Base-by-base conservation (phyloP, 768 basidiomycete genomes). In the Suillus discolor region DNA sequence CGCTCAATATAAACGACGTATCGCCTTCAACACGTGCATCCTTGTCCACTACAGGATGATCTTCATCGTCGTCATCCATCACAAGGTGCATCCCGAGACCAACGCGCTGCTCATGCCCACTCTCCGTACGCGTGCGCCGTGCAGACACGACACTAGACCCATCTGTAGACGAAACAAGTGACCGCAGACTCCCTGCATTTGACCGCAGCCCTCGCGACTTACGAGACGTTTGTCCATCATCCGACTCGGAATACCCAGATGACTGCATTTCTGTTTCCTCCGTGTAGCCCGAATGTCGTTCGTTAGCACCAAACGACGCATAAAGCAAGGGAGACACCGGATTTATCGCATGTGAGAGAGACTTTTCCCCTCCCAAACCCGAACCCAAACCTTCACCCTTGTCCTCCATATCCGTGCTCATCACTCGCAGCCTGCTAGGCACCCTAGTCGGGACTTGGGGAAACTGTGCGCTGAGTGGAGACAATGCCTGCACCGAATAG, bases 271-370 rank as follows among this genome's bases (percentile, higher is more conserved):
- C 63, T 3, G 72, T 63, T 20, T 63, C 47, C 6, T 62, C 59
- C 0, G 63, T 69, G 41, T 72, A 71, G 0, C 75, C 74, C 20
- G 78, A 74, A 67, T 73, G 67, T 3, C 57, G 57, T 5, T 11
- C 57, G 4, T 80, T 81, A 18, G 82, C 81, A 51, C 78, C 75
- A 69, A 84, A 83, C 11, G 74, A 74, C 39, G 81, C 77, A 70
- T 82, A 81, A 49, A 82, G 69, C 9, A 82, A 63, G 20, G 82
- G 81, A 9, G 81, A 80, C 1, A 76, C 54, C 41, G 68, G 39
- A 62, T 69, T 66, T 12, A 44, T 45, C 12, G 18, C 65, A 54
- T 54, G 7, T 23, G 69, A 59, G 28, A 54, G 44, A 47, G 64
- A 18, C 3, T 62, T 51, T 45, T 61, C 62, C 25, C 38, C 36